Evolutionary conservation across 164 flowering plant species (phyloP), one percentile per base, ranked within the genome.

Genomic region (Nymphaea thermarum): DNA sequence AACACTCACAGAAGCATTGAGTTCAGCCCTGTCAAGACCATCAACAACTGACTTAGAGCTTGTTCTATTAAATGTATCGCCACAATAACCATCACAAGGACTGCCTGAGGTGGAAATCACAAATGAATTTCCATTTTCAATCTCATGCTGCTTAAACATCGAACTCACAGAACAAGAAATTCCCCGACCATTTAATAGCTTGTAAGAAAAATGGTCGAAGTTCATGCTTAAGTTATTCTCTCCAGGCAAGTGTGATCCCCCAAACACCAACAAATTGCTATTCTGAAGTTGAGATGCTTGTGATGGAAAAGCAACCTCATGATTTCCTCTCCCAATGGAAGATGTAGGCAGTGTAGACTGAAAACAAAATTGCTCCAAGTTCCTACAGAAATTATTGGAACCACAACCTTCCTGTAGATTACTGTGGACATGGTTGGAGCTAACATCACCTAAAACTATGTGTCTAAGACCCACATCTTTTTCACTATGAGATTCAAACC

Each of bases 311-410:
- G 69, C 62, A 51, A 47, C 69, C 67, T 71, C 64, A 3, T 42
- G 10, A 66, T 66, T 62, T 62, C 74, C 69, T 60, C 72, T 80
- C 47, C 75, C 68, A 60, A 71, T 61, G 14, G 47, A 68, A 80
- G 73, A 73, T 62, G 72, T 85, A 72, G 76, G 68, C 68, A 86
- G 80, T 17, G 85, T 84, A 65, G 96, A 86, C 66, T 84, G 92
- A 75, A 86, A 84, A 72, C 90, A 84, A 72, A 88, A 83, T 6
- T 69, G 68, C 36, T 74, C 76, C 65, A 85, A 73, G 68, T 72
- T 62, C 5, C 67, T 57, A 71, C 92, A 84, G 17, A 82, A 67
- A 73, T 66, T 73, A 63, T 74, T 79, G 53, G 65, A 55, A 71
- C 70, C 61, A 2, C 65, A 42, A 36, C 7, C 65, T 25, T 70